phyloP scores from a whole-genome alignment of 2,329 filamentous ascomycete species.

The Calonectria pseudoturangicola region DNA sequence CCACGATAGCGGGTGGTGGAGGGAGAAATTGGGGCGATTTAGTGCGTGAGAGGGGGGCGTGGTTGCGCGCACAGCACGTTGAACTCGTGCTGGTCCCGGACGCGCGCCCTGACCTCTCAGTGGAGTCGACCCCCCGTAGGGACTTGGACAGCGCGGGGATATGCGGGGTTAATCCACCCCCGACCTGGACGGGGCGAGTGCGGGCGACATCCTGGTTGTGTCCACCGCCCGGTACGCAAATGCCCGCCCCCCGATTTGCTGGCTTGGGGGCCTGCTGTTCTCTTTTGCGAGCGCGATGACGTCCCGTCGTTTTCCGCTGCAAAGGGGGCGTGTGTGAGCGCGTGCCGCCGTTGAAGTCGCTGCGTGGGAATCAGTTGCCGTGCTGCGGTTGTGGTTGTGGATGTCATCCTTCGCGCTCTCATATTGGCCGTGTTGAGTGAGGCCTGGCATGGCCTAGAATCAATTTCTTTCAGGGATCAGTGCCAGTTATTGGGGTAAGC shows the following conservation, averaged over 20 bases:
- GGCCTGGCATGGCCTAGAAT: neutral
- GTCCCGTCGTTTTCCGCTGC: slow-evolving; percentile 10
- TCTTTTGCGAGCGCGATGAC: neutral
- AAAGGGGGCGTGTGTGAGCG: neutral
- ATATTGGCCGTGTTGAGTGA: slow-evolving; percentile 14
- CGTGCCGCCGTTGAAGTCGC: neutral
- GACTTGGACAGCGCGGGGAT: slow-evolving; percentile 31
- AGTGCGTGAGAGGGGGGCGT: slow-evolving; percentile 8
- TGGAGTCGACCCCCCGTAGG: neutral
- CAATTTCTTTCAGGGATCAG: neutral
- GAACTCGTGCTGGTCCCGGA: neutral
- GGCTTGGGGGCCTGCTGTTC: slow-evolving; percentile 14
- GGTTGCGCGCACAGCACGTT: neutral
- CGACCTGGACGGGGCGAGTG: slow-evolving; percentile 6
- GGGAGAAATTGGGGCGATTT: slow-evolving; percentile 1
- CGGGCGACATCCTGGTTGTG: slow-evolving; percentile 20
- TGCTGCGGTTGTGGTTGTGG: neutral
- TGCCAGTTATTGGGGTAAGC: slow-evolving; percentile 15
- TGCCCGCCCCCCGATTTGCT: slow-evolving; percentile 30
- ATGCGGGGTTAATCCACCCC: slow-evolving; percentile 29
- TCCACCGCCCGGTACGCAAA: slow-evolving; percentile 33
- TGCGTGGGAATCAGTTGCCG: neutral
- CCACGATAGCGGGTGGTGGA: slow-evolving; percentile 13
- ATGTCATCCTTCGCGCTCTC: neutral
- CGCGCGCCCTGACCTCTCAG: slow-evolving; percentile 5